These are phyloP conservation scores for Xylariaceae sp. DNA, from an alignment of 2,329 filamentous ascomycete genomes.

Conservation along the genomic window DNA sequence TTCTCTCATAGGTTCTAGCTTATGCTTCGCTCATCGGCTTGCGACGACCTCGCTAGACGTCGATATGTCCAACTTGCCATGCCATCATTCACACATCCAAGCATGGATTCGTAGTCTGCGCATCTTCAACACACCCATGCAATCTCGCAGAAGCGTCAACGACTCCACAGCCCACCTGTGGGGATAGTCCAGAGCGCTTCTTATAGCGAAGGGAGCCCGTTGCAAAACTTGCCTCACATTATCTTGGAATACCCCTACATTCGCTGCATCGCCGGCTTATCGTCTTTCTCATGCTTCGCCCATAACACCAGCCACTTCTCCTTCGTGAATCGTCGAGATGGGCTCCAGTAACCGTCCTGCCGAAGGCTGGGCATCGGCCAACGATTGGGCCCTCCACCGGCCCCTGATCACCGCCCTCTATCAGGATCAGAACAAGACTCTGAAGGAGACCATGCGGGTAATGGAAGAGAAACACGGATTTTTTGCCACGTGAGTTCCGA, in stretches of 20 bases:
- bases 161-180: constrained; percentile 5
- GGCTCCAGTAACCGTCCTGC: constrained; percentile 14
- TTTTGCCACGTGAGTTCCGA: constrained; percentile 35
- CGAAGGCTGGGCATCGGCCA: constrained; percentile 25
- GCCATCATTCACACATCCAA: constrained; percentile 1
- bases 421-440: constrained; percentile 27
- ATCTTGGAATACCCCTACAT: no score
- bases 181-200: neutral
- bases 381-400: constrained; percentile 24
- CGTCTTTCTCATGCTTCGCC: neutral
- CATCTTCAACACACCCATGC: constrained; percentile 6
- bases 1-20: no score
- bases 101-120: constrained; percentile 6
- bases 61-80: constrained; percentile 1
- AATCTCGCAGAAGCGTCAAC: constrained; percentile 3
- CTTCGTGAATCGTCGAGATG: constrained; percentile 13
- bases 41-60: no score
- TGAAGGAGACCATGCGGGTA: constrained; percentile 27
- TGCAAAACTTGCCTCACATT: no score
- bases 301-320: neutral
- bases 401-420: constrained; percentile 25
- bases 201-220: neutral
- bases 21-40: no score
- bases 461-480: constrained; percentile 44
- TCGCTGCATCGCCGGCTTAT: neutral